Evolutionary conservation across 2,329 filamentous ascomycete genomes (phyloP).

Genomic region (Sporothrix pallida): DNA sequence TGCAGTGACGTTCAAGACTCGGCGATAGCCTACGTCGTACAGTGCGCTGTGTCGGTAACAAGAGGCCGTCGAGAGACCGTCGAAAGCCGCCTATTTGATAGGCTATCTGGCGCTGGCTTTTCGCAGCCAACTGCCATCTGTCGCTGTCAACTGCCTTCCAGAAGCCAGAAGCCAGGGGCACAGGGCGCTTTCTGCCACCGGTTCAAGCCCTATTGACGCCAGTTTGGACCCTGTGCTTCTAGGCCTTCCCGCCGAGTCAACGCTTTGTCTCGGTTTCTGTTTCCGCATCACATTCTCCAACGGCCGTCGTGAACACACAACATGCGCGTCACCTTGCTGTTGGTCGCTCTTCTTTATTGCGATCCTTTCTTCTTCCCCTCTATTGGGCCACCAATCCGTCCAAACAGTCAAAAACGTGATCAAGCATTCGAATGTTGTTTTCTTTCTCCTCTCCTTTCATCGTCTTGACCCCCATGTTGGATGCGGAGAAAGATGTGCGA

Average conservation of each 20-base stretch:
- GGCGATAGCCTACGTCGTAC: neutral
- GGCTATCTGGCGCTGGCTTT: neutral
- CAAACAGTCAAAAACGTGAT: neutral
- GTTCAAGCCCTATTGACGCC: neutral
- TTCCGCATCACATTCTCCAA: neutral
- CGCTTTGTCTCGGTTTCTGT: neutral
- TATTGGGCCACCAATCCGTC: constrained; percentile 6
- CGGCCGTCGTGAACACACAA: neutral
- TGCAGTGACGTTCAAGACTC: neutral
- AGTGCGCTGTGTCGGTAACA: neutral
- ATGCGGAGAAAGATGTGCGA: constrained; percentile 16
- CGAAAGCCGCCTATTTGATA: neutral
- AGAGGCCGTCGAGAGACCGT: neutral
- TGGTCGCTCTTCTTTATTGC: neutral
- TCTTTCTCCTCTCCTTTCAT: neutral
- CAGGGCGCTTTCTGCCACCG: neutral
- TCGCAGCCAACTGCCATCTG: neutral
- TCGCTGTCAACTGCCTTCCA: no score
- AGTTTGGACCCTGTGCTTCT: no score
- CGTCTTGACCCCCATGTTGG: constrained; percentile 14
- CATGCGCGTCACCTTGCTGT: neutral
- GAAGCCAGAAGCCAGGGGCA: no score
- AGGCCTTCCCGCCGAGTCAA: no score
- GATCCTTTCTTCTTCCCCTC: neutral
- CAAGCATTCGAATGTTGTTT: neutral